Evolutionary conservation across 768 basidiomycete species (phyloP).

Genomic region (Pleurotus giganteus): DNA sequence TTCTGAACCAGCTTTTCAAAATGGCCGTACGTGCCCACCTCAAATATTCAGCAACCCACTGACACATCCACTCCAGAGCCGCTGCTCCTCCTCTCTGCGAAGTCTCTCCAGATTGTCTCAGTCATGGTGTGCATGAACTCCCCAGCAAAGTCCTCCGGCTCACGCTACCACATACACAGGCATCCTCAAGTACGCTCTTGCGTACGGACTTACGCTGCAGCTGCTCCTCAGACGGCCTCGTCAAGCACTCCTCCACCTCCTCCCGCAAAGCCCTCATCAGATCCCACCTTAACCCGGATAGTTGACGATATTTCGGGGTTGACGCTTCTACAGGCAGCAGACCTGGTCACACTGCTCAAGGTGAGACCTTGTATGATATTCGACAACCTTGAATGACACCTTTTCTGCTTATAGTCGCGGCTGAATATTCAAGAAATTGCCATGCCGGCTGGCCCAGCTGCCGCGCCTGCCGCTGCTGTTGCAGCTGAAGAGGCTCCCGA

Average conservation of each 20-base stretch:
- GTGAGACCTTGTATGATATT: constrained; percentile 35
- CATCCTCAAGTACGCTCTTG: constrained; percentile 5
- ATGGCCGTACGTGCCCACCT: constrained; percentile 3
- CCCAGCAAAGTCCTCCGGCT: neutral
- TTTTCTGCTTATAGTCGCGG: constrained; percentile 54
- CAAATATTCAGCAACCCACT: neutral
- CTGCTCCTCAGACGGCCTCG: constrained; percentile 39
- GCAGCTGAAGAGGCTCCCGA: constrained; percentile 61
- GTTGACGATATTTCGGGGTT: constrained; percentile 91
- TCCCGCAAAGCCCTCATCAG: constrained; percentile 34
- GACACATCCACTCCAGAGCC: neutral
- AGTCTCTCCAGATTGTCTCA: constrained; percentile 5
- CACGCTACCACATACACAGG: neutral
- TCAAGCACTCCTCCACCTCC: constrained; percentile 46
- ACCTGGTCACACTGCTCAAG: constrained; percentile 90
- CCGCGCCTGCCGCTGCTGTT: constrained; percentile 53
- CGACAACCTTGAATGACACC: neutral
- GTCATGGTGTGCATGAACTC: neutral
- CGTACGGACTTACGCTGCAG: constrained; percentile 20
- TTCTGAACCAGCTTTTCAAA: neutral
- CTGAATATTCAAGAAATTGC: constrained; percentile 98
- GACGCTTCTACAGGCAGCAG: constrained; percentile 91
- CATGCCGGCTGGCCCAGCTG: constrained; percentile 74
- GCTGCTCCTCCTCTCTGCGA: constrained; percentile 6
- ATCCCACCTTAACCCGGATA: constrained; percentile 74